Evolutionary conservation across 1,284 basidiomycete genomes (phyloP), one percentile per base, ranked within the genome.

Genomic region (Caloboletus inedulis): DNA sequence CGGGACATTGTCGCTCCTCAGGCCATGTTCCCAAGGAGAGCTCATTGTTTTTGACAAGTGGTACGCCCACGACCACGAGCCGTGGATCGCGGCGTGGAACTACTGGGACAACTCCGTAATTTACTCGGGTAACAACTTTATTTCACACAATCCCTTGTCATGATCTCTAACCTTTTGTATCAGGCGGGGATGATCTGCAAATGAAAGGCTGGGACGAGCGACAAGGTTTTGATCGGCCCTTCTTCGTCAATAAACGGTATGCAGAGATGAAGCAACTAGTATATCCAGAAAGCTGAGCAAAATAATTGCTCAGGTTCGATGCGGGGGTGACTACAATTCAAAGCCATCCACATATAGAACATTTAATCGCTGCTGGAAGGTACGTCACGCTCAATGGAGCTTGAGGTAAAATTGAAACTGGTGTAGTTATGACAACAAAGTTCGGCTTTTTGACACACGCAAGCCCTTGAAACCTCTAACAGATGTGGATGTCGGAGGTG

Each of bases 291-390:
- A 9, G 23, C 14, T 62, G 47, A 60, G 16, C 30, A 14, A 25
- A 7, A 7, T 47, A n/a, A 44, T 18, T 29, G 6, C 10, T 3
- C 49, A 68, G 66, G 35, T 99, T 98, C 67, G 87, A 92, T 42
- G 95, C 90, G 6, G 97, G 97, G 1, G 85, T 99, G 7, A 99
- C 97, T 0, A 82, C 89, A 0, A 91, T 99, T 21, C 91, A 97
- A 65, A 87, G 81, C 44, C 86, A 94, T 63, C 92, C 92, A 2
- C 75, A 88, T 61, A 64, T 81, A 7, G 88, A 94, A 63, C 80
- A 97, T 69, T 64, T 95, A 6, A 69, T 98, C 36, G 95, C 94
- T 0, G 94, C 98, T 2, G 97, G 96, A 57, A 94, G 90, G 91
- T 93, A 55, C 58, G 61, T 49, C 18, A 7, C 12, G 3, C 44